phyloP scores from a whole-genome alignment of 2,329 filamentous ascomycete species.

The Chaetomiaceae sp. region DNA sequence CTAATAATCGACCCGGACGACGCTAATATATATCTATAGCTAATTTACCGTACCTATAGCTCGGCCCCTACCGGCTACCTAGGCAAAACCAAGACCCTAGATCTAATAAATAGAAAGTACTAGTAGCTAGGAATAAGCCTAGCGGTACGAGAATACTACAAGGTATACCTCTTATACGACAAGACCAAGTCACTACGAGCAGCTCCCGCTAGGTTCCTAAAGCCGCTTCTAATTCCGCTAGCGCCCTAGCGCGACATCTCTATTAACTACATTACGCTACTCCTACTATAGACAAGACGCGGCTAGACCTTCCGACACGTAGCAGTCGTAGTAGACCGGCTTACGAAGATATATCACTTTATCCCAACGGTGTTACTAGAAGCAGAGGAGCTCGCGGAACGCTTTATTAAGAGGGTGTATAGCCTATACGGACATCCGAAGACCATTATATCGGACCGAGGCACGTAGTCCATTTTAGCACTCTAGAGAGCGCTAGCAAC shows the following conservation, averaged over 20 bases:
- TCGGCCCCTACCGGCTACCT: neutral
- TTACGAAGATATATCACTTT: neutral
- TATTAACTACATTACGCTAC: neutral
- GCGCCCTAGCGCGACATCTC: constrained; percentile 3
- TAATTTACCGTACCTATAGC: too few species aligned
- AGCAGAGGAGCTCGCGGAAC: neutral
- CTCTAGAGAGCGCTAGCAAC: neutral
- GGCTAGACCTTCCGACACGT: neutral
- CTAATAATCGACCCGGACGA: too few species aligned
- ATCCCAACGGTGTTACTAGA: neutral
- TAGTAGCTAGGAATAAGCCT: neutral
- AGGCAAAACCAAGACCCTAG: neutral
- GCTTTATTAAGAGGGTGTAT: neutral
- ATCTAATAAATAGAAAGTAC: neutral
- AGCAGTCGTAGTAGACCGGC: neutral
- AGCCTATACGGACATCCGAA: neutral
- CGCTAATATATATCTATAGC: too few species aligned
- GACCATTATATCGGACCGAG: neutral
- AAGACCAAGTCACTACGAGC: neutral
- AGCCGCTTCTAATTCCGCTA: neutral
- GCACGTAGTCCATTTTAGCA: neutral
- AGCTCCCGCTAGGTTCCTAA: neutral
- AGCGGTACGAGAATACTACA: neutral
- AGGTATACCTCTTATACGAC: neutral
- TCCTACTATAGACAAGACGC: neutral